A percentile compares a stretch with the other conserved stretches of the same genome.
Evolutionary conservation across 768 basidiomycete species (phyloP).

Genomic region (Leccinum variicolor): DNA sequence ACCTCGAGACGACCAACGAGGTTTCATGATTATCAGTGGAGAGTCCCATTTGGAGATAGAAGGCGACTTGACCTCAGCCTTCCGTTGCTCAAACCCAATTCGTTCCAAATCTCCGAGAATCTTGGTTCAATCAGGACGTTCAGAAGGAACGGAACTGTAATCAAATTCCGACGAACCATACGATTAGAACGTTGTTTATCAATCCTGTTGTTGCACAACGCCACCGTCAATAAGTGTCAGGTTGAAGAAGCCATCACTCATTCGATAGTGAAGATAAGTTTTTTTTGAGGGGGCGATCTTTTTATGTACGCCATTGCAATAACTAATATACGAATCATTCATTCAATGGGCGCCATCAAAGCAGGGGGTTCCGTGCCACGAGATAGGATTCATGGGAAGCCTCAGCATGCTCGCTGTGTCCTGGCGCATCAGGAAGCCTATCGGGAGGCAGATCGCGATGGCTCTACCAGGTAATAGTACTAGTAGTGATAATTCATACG

Average conservation of each 20-base stretch:
- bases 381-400: conserved; percentile 9
- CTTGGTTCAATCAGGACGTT: conserved; percentile 13
- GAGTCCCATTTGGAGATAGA: conserved; percentile 24
- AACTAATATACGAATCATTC: conserved; percentile 3
- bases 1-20: conserved; percentile 1
- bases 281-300: conserved; percentile 8
- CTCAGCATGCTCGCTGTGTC: not conserved
- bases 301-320: conserved; percentile 11
- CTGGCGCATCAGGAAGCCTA: conserved; percentile 21
- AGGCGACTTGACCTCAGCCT: conserved; percentile 10
- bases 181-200: conserved; percentile 15
- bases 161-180: conserved; percentile 21
- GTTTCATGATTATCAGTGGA: conserved; percentile 6
- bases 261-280: conserved; percentile 7
- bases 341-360: conserved; percentile 7
- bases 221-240: conserved; percentile 23
- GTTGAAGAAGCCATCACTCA: conserved; percentile 1
- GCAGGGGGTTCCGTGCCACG: conserved; percentile 10
- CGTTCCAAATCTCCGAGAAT: conserved; percentile 24
- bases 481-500: too few species aligned
- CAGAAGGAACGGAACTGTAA: conserved; percentile 8
- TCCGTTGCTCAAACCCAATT: conserved; percentile 24
- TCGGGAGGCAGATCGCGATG: conserved; percentile 18
- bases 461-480: conserved; percentile 11
- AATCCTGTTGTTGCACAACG: conserved; percentile 14